Base-by-base conservation (phyloP, 139 green algal species). In the Chlorella sp. region DNA sequence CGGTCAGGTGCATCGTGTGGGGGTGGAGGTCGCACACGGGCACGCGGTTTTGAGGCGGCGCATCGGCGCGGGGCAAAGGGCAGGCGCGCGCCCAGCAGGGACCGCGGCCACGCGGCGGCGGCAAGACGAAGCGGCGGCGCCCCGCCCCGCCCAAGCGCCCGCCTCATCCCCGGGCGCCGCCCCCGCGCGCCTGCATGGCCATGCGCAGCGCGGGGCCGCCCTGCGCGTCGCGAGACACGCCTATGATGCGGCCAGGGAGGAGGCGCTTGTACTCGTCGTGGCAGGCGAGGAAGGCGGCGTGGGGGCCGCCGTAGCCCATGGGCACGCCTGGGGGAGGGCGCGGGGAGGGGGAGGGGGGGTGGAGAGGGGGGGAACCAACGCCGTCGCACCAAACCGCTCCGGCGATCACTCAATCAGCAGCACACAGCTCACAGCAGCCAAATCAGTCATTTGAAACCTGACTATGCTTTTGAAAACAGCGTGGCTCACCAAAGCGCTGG, bases 231-330 rank as follows among this genome's bases (percentile, higher is more conserved):
- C 94, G 87, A 76, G 79, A 92, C 27, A 98, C 74, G 64, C 96
- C 96, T 77, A 99, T 99, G 85, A 99, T 97, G 73, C 96, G 89
- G 27, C 96, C 96, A 23, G 95, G 94, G 87, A 99, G 93, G 42
- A 97, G 79, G 62, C 95, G 88, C 90, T 98, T 97, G 90, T 93
- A 89, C 71, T 95, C 87, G 11, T 97, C 87, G 33, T 91, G 87
- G 79, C 92, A 98, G 23, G 96, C 92, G 85, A 99, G 87, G 91
- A 99, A 99, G 51, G 91, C 96, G 43, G 96, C 96, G 80, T 99
- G 96, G n/a, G 96, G 96, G 42, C 96, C 96, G 70, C 96, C 96
- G 72, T 98, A 99, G 64, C 96, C 96, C 96, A 99, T 97, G 35
- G 95, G 95, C 82, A 99, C 95, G 42, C 95, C 95, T 73, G n/a